Evolutionary conservation across 2,329 filamentous ascomycete species (phyloP).

Genomic region (Anisogramma anomala): DNA sequence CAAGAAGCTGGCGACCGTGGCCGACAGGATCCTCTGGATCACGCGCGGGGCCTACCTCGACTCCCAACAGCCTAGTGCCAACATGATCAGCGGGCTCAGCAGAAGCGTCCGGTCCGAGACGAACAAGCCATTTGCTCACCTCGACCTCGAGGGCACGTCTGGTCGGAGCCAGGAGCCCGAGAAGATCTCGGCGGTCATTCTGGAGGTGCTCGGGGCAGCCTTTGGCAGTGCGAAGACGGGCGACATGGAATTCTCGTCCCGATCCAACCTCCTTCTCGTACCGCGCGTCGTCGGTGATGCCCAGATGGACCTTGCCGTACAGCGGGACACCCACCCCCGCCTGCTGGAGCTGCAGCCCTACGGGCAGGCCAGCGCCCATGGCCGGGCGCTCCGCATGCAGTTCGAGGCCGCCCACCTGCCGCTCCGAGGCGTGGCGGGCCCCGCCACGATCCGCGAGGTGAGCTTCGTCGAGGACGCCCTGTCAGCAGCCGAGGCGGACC

Average conservation of each 20-base stretch:
- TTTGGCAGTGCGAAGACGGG: conserved; percentile 24
- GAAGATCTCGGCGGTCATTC: conserved; percentile 17
- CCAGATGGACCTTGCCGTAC: conserved; percentile 31
- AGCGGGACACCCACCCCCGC: conserved; percentile 29
- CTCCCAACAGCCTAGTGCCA: conserved; percentile 19
- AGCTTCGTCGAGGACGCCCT: conserved; percentile 3
- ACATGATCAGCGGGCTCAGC: conserved; percentile 34
- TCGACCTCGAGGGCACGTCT: conserved; percentile 30
- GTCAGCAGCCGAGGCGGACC: neutral
- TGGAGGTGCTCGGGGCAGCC: conserved; percentile 25
- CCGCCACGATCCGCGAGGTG: neutral
- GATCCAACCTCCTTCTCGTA: conserved; percentile 27
- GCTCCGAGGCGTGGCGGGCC: conserved; percentile 17
- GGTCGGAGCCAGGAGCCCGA: conserved; percentile 16
- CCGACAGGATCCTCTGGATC: conserved; percentile 18
- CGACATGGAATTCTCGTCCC: conserved; percentile 32
- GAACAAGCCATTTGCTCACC: conserved; percentile 30
- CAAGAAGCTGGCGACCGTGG: conserved; percentile 9
- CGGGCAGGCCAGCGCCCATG: conserved; percentile 15
- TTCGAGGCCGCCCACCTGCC: neutral
- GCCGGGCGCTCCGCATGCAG: neutral
- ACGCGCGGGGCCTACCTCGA: conserved; percentile 11
- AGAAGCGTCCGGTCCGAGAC: conserved; percentile 36
- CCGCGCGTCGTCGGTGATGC: conserved; percentile 29
- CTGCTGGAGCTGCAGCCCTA: conserved; percentile 30